Evolutionary conservation across 768 basidiomycete genomes (phyloP), one percentile per base, ranked within the genome.

Genomic region (Lyophyllum decastes): DNA sequence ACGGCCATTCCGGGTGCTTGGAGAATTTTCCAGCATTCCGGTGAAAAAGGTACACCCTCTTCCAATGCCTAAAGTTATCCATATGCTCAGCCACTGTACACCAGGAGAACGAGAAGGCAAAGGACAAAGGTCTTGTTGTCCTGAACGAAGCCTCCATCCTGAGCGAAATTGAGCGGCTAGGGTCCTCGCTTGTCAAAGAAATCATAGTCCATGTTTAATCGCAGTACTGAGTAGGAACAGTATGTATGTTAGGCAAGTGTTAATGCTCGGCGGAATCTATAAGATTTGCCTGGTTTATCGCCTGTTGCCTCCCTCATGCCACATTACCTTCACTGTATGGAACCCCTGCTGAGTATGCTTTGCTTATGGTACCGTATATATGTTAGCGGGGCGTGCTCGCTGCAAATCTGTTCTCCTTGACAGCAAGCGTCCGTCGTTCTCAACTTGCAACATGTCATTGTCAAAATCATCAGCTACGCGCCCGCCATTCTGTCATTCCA

Each of bases 21-120:
- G 90, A 24, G 90, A 89, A 10, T 96, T 89, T 71, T 93, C 91
- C 0, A 85, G 86, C 54, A 72, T 71, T 17, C 94, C 94, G 11
- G 61, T 74, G 11, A 69, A 70, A 65, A 77, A 76, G 73, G 79
- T 77, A 61, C n/a, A 61, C 52, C 12, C 43, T 11, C 25, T 16
- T 30, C 2, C 26, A 40, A 14, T 3, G n/a, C n/a, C 5, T 40
- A 6, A 26, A 14, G 4, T 1, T n/a, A 7, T 19, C 9, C 11
- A 22, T 24, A 35, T 44, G 33, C 27, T 47, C 6, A 14, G 1
- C 5, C 1, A 16, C 24, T 21, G 41, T 44, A 25, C 10, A 41
- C 0, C 46, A 79, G 76, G 73, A 72, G 50, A 73, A 73, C 25
- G 75, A 73, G 53, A 83, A 81, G 54, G 63, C 64, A 19, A 83